Conservation (phyloP, 192 early-diverging fungal species). For the Coemansia sp. region DNA sequence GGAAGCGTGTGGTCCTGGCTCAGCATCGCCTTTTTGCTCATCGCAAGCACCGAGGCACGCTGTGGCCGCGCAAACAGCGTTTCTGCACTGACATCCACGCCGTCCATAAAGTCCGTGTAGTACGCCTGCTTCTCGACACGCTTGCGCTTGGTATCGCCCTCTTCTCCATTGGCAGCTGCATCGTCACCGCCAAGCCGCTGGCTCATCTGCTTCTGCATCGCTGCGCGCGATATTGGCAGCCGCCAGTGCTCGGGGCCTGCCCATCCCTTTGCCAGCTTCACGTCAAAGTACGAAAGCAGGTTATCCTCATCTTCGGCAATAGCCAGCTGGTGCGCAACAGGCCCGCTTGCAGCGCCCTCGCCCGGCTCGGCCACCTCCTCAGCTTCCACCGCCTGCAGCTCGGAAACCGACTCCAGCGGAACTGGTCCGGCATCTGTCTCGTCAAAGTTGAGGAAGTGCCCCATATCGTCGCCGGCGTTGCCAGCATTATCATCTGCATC, state of each 20-base stretch:
- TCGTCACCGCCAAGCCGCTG: constrained; percentile 23
- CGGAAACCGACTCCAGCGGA: constrained; percentile 39
- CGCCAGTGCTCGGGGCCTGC: constrained; percentile 95
- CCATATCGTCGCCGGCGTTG: constrained; percentile 49
- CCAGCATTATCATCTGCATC: constrained; percentile 14
- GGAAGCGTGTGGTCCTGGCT: constrained; percentile 70
- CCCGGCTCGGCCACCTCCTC: constrained; percentile 31
- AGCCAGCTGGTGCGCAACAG: constrained; percentile 27
- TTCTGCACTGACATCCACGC: constrained; percentile 60
- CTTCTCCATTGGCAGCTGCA: constrained; percentile 15
- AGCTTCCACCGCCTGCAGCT: constrained; percentile 35
- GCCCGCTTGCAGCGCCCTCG: constrained; percentile 10
- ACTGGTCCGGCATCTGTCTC: constrained; percentile 43
- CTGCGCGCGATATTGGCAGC: constrained; percentile 54
- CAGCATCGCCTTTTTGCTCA: constrained; percentile 60
- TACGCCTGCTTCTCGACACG: constrained; percentile 53
- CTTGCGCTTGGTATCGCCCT: constrained; percentile 51
- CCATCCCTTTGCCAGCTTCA: constrained; percentile 78
- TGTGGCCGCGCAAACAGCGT: constrained; percentile 69
- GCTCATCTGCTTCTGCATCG: constrained; percentile 43
- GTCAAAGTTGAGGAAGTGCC: constrained; percentile 48
- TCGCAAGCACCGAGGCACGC: constrained; percentile 49
- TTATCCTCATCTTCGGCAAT: constrained; percentile 61
- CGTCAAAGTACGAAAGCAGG: constrained; percentile 87
- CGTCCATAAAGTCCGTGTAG: constrained; percentile 65